Percentiles rank a stretch among this genome's conserved stretches.
Conservation (phyloP, 2,329 filamentous ascomycete species). For the Fusarium tuaranense region DNA sequence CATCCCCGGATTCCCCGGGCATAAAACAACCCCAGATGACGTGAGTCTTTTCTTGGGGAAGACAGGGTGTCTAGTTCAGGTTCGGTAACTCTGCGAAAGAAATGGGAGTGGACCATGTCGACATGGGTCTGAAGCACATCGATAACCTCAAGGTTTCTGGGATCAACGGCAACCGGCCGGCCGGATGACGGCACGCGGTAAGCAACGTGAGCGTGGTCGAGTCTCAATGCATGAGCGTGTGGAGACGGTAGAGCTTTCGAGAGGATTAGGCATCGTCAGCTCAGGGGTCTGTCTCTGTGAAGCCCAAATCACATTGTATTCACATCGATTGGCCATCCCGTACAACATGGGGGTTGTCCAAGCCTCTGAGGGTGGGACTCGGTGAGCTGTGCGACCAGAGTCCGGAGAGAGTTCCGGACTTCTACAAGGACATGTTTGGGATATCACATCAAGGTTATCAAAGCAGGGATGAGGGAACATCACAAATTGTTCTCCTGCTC, state of each 20-base stretch:
- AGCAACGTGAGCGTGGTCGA: neutral
- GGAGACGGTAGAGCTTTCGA: neutral
- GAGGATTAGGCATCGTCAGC: neutral
- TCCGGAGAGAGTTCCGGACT: neutral
- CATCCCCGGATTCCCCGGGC: conserved; percentile 1
- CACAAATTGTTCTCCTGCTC: neutral
- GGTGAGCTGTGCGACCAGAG: neutral
- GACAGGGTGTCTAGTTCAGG: neutral
- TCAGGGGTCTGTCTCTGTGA: neutral
- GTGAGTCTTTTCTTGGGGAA: conserved; percentile 4
- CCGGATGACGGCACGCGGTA: neutral
- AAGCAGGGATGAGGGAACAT: neutral
- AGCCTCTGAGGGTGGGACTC: neutral
- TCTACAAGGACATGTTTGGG: neutral
- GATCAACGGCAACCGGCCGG: neutral
- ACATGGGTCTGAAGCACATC: neutral
- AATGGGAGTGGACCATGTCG: neutral
- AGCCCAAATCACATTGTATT: neutral
- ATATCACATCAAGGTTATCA: neutral
- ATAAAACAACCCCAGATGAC: conserved; percentile 2
- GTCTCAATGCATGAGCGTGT: neutral
- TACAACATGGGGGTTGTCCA: neutral
- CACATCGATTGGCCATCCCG: neutral
- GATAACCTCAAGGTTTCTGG: neutral
- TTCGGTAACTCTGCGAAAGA: neutral